phyloP scores from a whole-genome alignment of 192 early-diverging fungal species.

The Mortierella alpina region DNA sequence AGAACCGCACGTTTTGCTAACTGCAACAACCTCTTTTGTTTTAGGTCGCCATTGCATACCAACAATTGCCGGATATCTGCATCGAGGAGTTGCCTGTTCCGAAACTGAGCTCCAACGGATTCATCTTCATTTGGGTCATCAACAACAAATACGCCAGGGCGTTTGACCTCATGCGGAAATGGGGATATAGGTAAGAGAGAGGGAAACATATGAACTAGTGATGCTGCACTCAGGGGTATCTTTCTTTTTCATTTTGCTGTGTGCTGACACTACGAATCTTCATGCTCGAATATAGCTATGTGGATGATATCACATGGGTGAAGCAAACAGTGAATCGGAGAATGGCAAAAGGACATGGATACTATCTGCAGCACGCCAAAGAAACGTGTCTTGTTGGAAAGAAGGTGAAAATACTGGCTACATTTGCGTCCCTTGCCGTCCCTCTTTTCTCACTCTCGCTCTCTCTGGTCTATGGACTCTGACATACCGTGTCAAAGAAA shows the following conservation, averaged over 20 bases:
- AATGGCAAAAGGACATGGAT: constrained; percentile 98
- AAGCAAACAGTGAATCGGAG: constrained; percentile 96
- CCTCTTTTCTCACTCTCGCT: neutral
- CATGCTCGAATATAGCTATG: constrained; percentile 63
- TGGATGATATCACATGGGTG: constrained; percentile 97
- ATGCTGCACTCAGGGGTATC: neutral
- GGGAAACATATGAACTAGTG: neutral
- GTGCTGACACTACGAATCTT: too few relatives aligned
- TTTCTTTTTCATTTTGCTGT: neutral
- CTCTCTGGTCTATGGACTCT: neutral
- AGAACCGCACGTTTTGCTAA: neutral
- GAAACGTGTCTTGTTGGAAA: constrained; percentile 97
- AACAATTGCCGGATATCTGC: constrained; percentile 93
- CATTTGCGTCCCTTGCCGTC: neutral
- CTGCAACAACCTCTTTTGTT: neutral
- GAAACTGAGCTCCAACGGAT: constrained; percentile 87
- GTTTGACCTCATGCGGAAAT: constrained; percentile 93
- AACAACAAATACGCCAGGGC: constrained; percentile 98
- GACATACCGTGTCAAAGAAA: neutral
- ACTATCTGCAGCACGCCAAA: constrained; percentile 97
- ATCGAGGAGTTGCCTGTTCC: constrained; percentile 92
- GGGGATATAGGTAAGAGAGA: constrained; percentile 82
- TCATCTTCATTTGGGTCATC: constrained; percentile 98
- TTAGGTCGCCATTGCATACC: constrained; percentile 91
- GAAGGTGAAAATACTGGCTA: constrained; percentile 67